These are phyloP conservation scores for Scedosporium minutisporum DNA, from an alignment of 2,329 filamentous ascomycete species.

Conservation along the genomic window DNA sequence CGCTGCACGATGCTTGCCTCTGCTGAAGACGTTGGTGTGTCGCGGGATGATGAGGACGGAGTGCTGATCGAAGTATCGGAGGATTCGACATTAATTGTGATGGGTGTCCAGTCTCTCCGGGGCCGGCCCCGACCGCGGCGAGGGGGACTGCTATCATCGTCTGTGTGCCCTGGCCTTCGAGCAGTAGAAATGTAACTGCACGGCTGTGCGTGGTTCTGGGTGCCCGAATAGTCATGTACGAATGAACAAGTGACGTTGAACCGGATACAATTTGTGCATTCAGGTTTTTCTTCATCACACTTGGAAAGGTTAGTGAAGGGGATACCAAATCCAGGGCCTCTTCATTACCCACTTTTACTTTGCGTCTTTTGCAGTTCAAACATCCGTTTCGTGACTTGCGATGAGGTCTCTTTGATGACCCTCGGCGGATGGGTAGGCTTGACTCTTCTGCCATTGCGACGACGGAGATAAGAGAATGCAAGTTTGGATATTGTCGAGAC, in stretches of 20 bases:
- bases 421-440: not conserved
- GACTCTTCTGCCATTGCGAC: too few species aligned
- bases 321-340: not conserved
- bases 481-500: too few species aligned
- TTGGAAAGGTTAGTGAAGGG: conserved; percentile 6
- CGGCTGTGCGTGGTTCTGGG: not conserved
- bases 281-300: conserved; percentile 22
- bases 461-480: too few species aligned
- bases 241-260: conserved; percentile 21
- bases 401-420: conserved; percentile 15
- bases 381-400: conserved; percentile 21
- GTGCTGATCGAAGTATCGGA: not conserved
- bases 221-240: conserved; percentile 7
- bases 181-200: not conserved
- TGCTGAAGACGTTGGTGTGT: not conserved
- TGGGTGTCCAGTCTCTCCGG: conserved; percentile 19
- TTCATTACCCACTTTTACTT: conserved; percentile 18
- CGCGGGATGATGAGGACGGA: not conserved
- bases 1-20: conserved; percentile 8
- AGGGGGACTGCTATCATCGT: conserved; percentile 6
- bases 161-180: too few species aligned
- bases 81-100: conserved; percentile 12
- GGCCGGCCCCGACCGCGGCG: conserved; percentile 21
- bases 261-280: conserved; percentile 21
- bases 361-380: conserved; percentile 21